Base-by-base conservation (phyloP, 495 filamentous ascomycete genomes). In the Paragyromitra xinjiangensis region DNA sequence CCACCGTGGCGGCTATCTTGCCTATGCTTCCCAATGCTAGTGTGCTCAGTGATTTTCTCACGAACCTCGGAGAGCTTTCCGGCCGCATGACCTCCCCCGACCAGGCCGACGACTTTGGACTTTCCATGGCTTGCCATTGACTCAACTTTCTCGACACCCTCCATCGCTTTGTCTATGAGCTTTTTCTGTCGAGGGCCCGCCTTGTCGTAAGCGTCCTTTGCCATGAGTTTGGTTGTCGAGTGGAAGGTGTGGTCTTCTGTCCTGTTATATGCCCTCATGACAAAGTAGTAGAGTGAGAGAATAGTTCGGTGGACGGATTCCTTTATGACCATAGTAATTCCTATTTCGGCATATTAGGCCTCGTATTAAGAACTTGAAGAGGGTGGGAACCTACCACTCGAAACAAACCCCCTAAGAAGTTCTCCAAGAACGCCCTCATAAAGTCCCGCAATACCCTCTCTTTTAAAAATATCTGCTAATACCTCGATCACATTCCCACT, bases 261-360 rank as follows among this genome's bases (percentile, higher is more conserved):
- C 51, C 71, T 75, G 62, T 82, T 82, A 37, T 82, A 82, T 56
- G 81, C 81, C 37, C 70, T 76, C 69, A 83, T 72, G 12, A 85
- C 67, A n/a, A 84, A 82, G 58, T 85, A 91, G 82, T 95, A 96
- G 14, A 89, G 79, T 73, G 87, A 88, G 26, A 97, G 86, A 71
- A 97, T 89, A 19, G 89, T 78, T n/a, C 87, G 84, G 76, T 97
- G 94, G n/a, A 94, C 89, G 16, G 87, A 84, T 66, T 96, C 92
- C 83, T 97, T 97, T 37, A 92, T 88, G 62, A 96, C 83, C 93
- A 97, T 97, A n/a, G 93, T 94, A 34, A 93, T 88, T 0, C 94
- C 81, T 82, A 26, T 26, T 14, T 42, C 50, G 64, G 26, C 48
- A 51, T 68, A 26, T 81, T 75, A 79, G 66, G 7, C 16, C 14